phyloP scores from a whole-genome alignment of 1,284 basidiomycete genomes.

The Malassezia vespertilionis region DNA sequence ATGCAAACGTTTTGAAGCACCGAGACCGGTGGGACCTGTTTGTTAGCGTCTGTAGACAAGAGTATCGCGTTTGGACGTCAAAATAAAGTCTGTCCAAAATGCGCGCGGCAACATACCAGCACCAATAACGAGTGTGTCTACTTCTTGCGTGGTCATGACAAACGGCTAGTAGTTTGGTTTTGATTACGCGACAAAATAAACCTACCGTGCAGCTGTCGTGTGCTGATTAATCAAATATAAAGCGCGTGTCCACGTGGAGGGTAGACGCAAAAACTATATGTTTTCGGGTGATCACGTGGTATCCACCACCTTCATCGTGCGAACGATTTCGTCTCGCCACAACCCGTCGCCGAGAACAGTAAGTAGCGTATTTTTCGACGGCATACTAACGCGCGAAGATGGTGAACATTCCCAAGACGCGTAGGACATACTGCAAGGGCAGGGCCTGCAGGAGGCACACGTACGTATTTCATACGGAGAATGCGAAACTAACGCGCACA shows the following conservation, averaged over 20 bases:
- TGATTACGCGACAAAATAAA: too few relatives aligned
- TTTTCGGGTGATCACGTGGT: too few relatives aligned
- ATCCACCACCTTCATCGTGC: not conserved
- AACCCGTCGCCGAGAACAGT: constrained; percentile 11
- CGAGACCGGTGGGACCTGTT: constrained; percentile 50
- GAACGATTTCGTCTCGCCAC: constrained; percentile 10
- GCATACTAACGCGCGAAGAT: constrained; percentile 17
- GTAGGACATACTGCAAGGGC: constrained; percentile 80
- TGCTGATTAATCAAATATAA: too few relatives aligned
- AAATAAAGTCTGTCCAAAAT: too few relatives aligned
- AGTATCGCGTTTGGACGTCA: not conserved
- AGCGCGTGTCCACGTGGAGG: too few relatives aligned
- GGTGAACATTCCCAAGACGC: constrained; percentile 50
- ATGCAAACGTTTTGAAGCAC: constrained; percentile 52
- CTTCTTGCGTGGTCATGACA: constrained; percentile 18
- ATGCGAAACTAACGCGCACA: constrained; percentile 11
- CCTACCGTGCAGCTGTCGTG: too few relatives aligned
- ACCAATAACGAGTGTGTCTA: constrained; percentile 46
- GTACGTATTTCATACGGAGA: constrained; percentile 54
- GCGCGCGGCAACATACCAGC: constrained; percentile 27
- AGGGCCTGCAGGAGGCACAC: constrained; percentile 98
- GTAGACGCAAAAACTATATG: too few relatives aligned
- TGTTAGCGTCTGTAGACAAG: not conserved
- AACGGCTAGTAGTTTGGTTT: too few relatives aligned
- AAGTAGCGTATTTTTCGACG: not conserved